Base-by-base conservation (phyloP, 2,329 filamentous ascomycete species). In the Botrytis aclada region DNA sequence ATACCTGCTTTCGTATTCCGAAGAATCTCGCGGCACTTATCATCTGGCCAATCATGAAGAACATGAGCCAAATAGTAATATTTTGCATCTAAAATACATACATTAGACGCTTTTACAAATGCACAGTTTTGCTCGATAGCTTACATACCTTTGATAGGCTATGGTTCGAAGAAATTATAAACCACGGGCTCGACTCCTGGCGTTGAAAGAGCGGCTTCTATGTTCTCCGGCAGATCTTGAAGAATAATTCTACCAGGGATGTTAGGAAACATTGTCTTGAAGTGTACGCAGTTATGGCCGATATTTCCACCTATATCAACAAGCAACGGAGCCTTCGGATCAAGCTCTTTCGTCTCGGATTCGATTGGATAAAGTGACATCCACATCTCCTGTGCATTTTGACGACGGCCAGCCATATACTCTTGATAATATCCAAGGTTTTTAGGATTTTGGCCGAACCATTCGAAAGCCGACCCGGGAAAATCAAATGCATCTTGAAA, bases 241-340 rank as follows among this genome's bases (percentile, higher is more conserved):
- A 86, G 74, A 20, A 85, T 77, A 8, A 84, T 74, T 5, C 79
- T 76, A 0, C 81, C 81, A 2, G 77, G 75, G 3, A 84, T 70
- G 34, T 79, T 63, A 8, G 82, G 81, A 72, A 79, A 81, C 41
- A 76, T 78, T 34, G 76, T 74, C 51, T 77, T 79, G 12, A 85
- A 77, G 6, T 76, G 74, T 9, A 76, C 75, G 34, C 80, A 80
- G 60, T 83, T 81, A 25, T 84, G 81, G 1, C 83, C 83, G 12
- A 79, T 77, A 2, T 80, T 81, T 54, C 84, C 83, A 16, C 82
- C 83, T 10, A 85, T 77, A 73, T 85, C 82, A 6, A 85, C 83
- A 65, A 83, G 78, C 45, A 84, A 25, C 22, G 66, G 32, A 16
- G 29, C 47, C n/a, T 45, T 60, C 10, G 66, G 32, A 43, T 70